Evolutionary conservation across 176 grass and related monocot genomes (phyloP), one percentile per base, ranked within the genome.

Genomic region (Raddia guianensis): DNA sequence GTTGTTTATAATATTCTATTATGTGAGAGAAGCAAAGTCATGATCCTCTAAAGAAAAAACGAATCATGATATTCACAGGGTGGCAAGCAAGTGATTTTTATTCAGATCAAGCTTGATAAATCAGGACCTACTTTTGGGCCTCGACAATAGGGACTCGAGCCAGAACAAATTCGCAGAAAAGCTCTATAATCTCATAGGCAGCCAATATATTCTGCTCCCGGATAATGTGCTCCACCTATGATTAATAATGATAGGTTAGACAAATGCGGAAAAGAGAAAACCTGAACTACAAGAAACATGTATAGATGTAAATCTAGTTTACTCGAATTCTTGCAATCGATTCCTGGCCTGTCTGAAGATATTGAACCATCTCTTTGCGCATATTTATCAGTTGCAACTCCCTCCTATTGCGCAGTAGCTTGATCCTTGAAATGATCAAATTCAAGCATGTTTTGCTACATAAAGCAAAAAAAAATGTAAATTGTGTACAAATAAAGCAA

Each of bases 81-180:
- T 43, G 49, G 49, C 45, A 47, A 63, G 68, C 50, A 72, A 55
- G 54, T 40, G 80, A 76, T 40, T 70, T 59, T 64, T 57, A 43
- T 33, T 33, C 79, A 62, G 50, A 76, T 43, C 51, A 27, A 40
- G 69, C 18, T 61, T 84, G 15, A 72, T 44, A 83, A 51, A 87
- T 61, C 49, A 75, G 14, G n/a, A 85, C 92, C 9, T 80, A 95
- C 93, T 89, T 99, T 64, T 99, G 90, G 72, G 73, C 86, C 86
- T 99, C 96, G 13, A 95, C 78, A 81, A 99, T 99, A 56, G 89
- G 96, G 69, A 90, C 86, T 10, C 93, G 80, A 54, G 92, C 93
- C 80, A 99, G 86, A 84, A 99, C 82, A 91, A 99, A 99, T 93
- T 99, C 96, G 46, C 96, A 99, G 53, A 99, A 99, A 58, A 99